Base-by-base conservation (phyloP, 2,329 filamentous ascomycete genomes). In the Mycosphaerelloides madeirae region DNA sequence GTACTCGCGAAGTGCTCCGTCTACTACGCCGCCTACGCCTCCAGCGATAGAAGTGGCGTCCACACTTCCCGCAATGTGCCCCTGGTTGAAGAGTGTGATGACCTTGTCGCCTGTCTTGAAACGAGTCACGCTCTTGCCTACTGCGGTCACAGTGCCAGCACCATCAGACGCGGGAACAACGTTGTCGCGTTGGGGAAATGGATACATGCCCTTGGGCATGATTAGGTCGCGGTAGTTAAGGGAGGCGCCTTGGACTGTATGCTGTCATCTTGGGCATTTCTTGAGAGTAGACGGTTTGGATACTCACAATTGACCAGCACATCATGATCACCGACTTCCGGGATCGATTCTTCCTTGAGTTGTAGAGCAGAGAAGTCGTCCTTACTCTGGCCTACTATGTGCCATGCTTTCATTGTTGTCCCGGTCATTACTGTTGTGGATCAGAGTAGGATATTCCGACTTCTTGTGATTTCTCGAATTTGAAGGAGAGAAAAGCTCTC, bases 1-100 rank as follows among this genome's bases (percentile, higher is more conserved):
- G 53, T 84, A 81, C 54, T 84, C 72, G 34, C 84, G 77, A 19
- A 91, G 73, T 0, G 76, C 77, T 46, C 87, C 87, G 56, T 89
- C 79, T 1, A 84, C 44, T 9, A 72, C 72, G 38, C 84, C 85
- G 43, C 86, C 86, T 1, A 89, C 75, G 2, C 83, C 83, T 1
- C 79, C 80, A 1, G 48, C 43, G 3, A 72, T 49, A 22, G 62
- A 59, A 13, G 60, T 36, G 14, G 49, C 53, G 20, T 68, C 66
- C 14, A 79, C 62, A 2, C 67, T 66, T 33, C 75, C 77, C 19
- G 67, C 75, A 40, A 78, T 67, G 55, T 80, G 78, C 9, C 61
- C 68, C 58, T 79, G 76, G 60, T 77, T 79, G 71, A 85, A 85
- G 53, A 85, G 74, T 0, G 80, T 83, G 19, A 72, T 60, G 2